phyloP scores from a whole-genome alignment of 2,329 filamentous ascomycete genomes.

The Thielaviopsis euricoi region DNA sequence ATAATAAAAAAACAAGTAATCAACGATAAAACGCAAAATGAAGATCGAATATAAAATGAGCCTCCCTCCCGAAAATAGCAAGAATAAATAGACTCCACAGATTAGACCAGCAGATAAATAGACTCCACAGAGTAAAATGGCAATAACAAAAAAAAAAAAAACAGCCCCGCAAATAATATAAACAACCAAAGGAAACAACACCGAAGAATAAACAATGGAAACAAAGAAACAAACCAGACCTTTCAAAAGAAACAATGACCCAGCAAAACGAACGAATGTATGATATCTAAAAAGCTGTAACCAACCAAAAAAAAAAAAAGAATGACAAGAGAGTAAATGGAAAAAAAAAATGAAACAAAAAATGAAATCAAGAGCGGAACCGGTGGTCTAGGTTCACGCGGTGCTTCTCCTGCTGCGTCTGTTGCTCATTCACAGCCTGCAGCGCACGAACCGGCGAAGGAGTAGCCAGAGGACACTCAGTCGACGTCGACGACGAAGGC shows the following conservation, averaged over 20 bases:
- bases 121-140: too few relatives aligned
- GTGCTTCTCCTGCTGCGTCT: constrained; percentile 2
- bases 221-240: neutral
- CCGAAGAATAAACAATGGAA: neutral
- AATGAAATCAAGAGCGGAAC: neutral
- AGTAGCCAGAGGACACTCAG: neutral
- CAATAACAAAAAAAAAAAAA: neutral
- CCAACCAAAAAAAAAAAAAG: neutral
- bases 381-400: neutral
- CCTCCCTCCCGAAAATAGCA: too few relatives aligned
- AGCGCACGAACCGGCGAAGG: constrained; percentile 1
- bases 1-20: too few relatives aligned
- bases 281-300: neutral
- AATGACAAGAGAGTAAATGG: neutral
- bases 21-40: too few relatives aligned
- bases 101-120: too few relatives aligned
- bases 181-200: neutral
- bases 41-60: too few relatives aligned
- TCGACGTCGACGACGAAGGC: neutral
- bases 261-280: neutral
- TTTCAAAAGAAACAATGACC: neutral
- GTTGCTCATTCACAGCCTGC: constrained; percentile 1
- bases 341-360: neutral
- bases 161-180: neutral
- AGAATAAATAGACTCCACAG: too few relatives aligned